Percentiles rank a stretch among this genome's conserved stretches.
Evolutionary conservation across 2,329 filamentous ascomycete genomes (phyloP).

Genomic region (Pseudocercospora macadamiae): DNA sequence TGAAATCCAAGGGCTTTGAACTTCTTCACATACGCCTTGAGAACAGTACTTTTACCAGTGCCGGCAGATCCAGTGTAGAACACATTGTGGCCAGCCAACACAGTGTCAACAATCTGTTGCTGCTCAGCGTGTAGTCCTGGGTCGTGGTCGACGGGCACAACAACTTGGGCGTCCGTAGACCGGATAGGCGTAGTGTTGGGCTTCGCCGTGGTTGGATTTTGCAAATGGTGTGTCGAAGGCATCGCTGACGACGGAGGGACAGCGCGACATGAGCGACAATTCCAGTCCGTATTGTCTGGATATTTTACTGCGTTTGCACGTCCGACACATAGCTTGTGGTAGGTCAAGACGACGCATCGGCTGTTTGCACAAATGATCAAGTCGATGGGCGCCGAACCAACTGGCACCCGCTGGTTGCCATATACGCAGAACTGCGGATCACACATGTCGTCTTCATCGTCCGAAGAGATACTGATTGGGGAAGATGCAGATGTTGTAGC

Average conservation of each 20-base stretch:
- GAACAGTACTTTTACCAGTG: constrained; percentile 60
- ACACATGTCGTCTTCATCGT: background rate
- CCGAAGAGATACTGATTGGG: background rate
- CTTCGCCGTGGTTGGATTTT: no score
- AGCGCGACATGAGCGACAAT: background rate
- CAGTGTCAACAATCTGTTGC: background rate
- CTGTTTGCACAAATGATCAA: background rate
- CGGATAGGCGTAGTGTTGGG: no score
- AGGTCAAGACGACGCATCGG: background rate
- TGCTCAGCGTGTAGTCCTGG: background rate
- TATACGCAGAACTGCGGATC: background rate
- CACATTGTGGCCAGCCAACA: constrained; percentile 49
- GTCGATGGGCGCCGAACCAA: background rate
- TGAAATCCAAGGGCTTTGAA: constrained; percentile 39
- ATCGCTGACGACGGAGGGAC: background rate
- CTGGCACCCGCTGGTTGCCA: background rate
- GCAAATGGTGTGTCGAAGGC: background rate
- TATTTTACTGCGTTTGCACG: background rate
- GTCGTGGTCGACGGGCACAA: background rate
- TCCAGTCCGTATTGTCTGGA: background rate
- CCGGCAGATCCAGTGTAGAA: constrained; percentile 69
- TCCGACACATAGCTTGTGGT: constrained; percentile 1
- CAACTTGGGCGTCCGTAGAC: background rate
- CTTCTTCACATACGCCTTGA: constrained; percentile 51
- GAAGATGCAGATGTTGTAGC: no score